A percentile compares a stretch with the other conserved stretches of the same genome.
Evolutionary conservation across 2,329 filamentous ascomycete species (phyloP).

Genomic region (Rasamsonia emersonii): DNA sequence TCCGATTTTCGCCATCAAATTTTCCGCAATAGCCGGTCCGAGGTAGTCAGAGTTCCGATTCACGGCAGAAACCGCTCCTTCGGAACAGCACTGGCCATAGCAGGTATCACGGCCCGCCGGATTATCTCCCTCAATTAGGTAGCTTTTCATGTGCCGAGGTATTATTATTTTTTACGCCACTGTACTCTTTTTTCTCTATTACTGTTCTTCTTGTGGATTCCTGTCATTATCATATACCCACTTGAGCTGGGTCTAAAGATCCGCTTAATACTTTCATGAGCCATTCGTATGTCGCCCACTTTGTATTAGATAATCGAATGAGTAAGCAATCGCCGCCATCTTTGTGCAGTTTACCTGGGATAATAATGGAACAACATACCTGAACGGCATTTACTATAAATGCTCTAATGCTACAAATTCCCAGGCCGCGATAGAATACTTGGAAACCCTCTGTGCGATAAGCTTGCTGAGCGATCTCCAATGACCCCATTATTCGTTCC

Average conservation of each 20-base stretch:
- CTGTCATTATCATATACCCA: not conserved
- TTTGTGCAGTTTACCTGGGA: too few relatives aligned
- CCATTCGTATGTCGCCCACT: slow-evolving; percentile 90
- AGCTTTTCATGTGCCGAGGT: too few relatives aligned
- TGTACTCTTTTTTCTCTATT: too few relatives aligned
- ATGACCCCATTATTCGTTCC: slow-evolving; percentile 39
- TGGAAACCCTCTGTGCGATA: slow-evolving; percentile 55
- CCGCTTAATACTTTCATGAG: slow-evolving; percentile 51
- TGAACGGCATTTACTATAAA: slow-evolving; percentile 90
- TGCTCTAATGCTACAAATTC: slow-evolving; percentile 73
- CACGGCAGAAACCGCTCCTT: slow-evolving; percentile 9
- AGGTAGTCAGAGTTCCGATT: slow-evolving; percentile 7
- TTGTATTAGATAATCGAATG: slow-evolving; percentile 15
- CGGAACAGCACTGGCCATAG: too few relatives aligned
- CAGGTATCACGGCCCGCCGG: too few relatives aligned
- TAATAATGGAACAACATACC: too few relatives aligned
- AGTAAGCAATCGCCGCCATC: slow-evolving; percentile 5
- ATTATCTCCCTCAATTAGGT: too few relatives aligned
- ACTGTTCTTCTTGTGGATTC: slow-evolving; percentile 1
- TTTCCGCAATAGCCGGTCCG: slow-evolving; percentile 7
- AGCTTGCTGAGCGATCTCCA: slow-evolving; percentile 56
- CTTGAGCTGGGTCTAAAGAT: slow-evolving; percentile 10
- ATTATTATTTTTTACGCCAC: too few relatives aligned
- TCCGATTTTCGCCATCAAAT: slow-evolving; percentile 9
- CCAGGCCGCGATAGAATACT: slow-evolving; percentile 65